Conservation (phyloP, 2,329 filamentous ascomycete species). For the Pseudopyricularia javanii region DNA sequence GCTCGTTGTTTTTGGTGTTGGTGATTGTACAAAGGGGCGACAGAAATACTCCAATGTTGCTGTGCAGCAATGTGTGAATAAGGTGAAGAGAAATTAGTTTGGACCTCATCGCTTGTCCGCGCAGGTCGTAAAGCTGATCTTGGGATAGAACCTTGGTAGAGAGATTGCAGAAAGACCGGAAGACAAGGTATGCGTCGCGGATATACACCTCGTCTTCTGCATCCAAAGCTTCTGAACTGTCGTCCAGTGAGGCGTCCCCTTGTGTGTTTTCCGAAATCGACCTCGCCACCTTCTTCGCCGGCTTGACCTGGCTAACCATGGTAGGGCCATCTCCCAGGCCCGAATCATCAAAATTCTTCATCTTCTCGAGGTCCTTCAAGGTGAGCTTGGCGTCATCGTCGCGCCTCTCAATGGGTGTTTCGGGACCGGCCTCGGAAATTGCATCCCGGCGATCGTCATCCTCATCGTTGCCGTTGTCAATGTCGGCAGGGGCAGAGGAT, state of each 20-base stretch:
- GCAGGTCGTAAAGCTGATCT: constrained; percentile 85
- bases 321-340: constrained; percentile 54
- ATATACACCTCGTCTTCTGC: constrained; percentile 92
- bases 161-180: constrained; percentile 93
- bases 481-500: constrained; percentile 10
- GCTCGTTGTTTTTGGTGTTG: constrained; percentile 77
- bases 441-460: constrained; percentile 11
- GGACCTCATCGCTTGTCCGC: constrained; percentile 91
- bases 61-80: constrained; percentile 89
- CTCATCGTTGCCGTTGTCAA: constrained; percentile 11
- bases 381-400: constrained; percentile 44
- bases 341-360: constrained; percentile 59
- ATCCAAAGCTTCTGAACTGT: constrained; percentile 48
- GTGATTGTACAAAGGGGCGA: constrained; percentile 87
- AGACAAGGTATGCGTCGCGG: constrained; percentile 92
- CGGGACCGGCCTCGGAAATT: constrained; percentile 6
- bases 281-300: constrained; percentile 24
- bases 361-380: constrained; percentile 52
- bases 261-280: constrained; percentile 42
- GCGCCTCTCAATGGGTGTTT: constrained; percentile 10
- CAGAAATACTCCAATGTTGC: constrained; percentile 81
- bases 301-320: constrained; percentile 51
- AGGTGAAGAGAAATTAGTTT: constrained; percentile 92
- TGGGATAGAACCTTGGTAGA: constrained; percentile 84
- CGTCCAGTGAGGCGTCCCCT: constrained; percentile 40